Evolutionary conservation across 129 eudicot species (phyloP), one percentile per base, ranked within the genome.

Genomic region (Artemisia annua): DNA sequence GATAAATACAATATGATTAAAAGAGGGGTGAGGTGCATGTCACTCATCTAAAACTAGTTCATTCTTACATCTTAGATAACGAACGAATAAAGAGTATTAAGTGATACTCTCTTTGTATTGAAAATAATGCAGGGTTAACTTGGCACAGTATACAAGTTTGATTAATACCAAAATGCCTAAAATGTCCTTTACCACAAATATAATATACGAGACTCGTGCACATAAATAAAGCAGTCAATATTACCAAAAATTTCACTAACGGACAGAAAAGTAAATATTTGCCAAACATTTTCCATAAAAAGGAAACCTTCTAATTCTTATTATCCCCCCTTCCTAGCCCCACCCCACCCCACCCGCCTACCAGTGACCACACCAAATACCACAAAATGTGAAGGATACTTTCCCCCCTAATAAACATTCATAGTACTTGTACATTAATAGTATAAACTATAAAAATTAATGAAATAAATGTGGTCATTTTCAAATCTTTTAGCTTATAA

Each of bases 401-500:
- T 66, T 56, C 32, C 67, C 80, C 69, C 70, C 46, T 30, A 69
- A 59, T 58, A 39, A 30, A 69, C 56, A 77, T 77, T 69, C 70
- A 77, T 69, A 17, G 81, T 51, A 59, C 70, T 77, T 67, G 69
- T 32, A 49, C 75, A 77, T 69, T 32, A 18, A 69, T 51, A 50
- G 28, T 54, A 77, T 69, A 28, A 68, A 77, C 64, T 63, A 77
- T 60, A 77, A 49, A 28, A 22, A 14, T 18, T 32, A 59, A 32
- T 39, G 18, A 18, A 32, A 32, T 10, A 61, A 58, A 50, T 51
- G 15, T 57, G 17, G 46, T 51, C 65, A 50, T 68, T 60, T 22
- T 60, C 74, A 50, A 69, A 77, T 55, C 15, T 60, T 26, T 69
- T 51, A 60, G 81, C 81, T 61, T 77, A 77, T 77, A 77, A 77